Evolutionary conservation across 2,329 filamentous ascomycete species (phyloP).

Genomic region (Ophiostoma triangulosporum): DNA sequence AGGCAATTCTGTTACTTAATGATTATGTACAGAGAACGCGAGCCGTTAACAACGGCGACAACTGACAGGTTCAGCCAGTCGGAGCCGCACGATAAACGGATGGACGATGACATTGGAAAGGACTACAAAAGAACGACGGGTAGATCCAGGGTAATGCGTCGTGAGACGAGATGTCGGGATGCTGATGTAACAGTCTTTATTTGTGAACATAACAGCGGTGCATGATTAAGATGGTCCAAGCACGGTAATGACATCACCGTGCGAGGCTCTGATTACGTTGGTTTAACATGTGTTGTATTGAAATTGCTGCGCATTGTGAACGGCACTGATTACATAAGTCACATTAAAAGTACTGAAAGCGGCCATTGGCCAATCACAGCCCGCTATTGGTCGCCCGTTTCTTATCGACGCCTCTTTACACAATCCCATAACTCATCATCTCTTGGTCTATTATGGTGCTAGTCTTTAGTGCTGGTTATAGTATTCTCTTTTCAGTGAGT

Average conservation of each 20-base stretch:
- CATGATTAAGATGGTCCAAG: too few relatives aligned
- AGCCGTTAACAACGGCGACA: constrained; percentile 9
- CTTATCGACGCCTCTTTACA: background rate
- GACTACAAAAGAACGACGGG: background rate
- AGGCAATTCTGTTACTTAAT: constrained; percentile 14
- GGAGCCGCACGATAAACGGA: constrained; percentile 11
- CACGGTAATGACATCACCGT: too few relatives aligned
- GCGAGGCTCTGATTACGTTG: too few relatives aligned
- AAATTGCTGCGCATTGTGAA: too few relatives aligned
- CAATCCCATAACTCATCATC: constrained; percentile 1
- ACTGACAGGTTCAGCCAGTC: constrained; percentile 9
- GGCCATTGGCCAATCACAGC: background rate
- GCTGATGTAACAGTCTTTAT: background rate
- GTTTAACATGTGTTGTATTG: too few relatives aligned
- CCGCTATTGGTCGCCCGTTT: background rate
- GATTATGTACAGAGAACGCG: constrained; percentile 13
- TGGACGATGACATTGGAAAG: background rate
- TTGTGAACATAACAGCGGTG: too few relatives aligned
- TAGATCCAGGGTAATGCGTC: background rate
- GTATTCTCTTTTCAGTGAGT: too few relatives aligned
- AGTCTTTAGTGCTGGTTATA: background rate
- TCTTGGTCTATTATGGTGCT: background rate
- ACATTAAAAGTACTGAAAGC: background rate
- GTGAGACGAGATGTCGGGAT: background rate
- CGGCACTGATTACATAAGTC: background rate